Percentiles rank a stretch among this genome's conserved stretches.
These are phyloP conservation scores for Peniophora sp. DNA, from an alignment of 1,284 basidiomycete species.

Conservation along the genomic window DNA sequence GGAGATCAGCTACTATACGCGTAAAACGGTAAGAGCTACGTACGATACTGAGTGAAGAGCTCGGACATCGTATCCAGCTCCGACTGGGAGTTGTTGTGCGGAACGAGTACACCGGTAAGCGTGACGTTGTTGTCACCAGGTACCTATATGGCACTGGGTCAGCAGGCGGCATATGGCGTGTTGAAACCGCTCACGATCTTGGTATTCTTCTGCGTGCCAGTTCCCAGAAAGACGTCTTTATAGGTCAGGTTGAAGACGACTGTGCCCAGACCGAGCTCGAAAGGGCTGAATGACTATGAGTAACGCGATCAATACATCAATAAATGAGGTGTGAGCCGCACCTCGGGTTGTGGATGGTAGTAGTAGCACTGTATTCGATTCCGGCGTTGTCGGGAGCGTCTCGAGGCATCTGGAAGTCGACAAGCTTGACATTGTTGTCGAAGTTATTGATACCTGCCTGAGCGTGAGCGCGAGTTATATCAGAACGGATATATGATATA, in stretches of 20 bases:
- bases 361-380: conserved; percentile 57
- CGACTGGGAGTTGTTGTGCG: conserved; percentile 36
- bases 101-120: conserved; percentile 51
- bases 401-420: conserved; percentile 65
- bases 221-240: conserved; percentile 51
- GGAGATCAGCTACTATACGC: no score
- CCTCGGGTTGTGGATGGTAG: conserved; percentile 59
- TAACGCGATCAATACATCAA: conserved; percentile 2
- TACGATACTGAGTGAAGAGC: conserved; percentile 61
- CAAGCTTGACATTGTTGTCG: conserved; percentile 44
- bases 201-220: conserved; percentile 44
- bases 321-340: conserved; percentile 13
- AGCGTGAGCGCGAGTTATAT: conserved; percentile 12
- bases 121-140: conserved; percentile 56
- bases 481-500: conserved; percentile 7
- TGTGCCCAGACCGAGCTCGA: conserved; percentile 62
- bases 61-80: conserved; percentile 49
- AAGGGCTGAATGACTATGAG: conserved; percentile 39
- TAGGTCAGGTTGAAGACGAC: conserved; percentile 62
- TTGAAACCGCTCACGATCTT: conserved; percentile 32
- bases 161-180: neutral
- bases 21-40: no score
- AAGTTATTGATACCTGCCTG: conserved; percentile 63
- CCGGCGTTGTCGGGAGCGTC: conserved; percentile 61
- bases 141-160: conserved; percentile 22